phyloP scores from a whole-genome alignment of 2,329 filamentous ascomycete genomes.

The Aspergillus calidoustus region DNA sequence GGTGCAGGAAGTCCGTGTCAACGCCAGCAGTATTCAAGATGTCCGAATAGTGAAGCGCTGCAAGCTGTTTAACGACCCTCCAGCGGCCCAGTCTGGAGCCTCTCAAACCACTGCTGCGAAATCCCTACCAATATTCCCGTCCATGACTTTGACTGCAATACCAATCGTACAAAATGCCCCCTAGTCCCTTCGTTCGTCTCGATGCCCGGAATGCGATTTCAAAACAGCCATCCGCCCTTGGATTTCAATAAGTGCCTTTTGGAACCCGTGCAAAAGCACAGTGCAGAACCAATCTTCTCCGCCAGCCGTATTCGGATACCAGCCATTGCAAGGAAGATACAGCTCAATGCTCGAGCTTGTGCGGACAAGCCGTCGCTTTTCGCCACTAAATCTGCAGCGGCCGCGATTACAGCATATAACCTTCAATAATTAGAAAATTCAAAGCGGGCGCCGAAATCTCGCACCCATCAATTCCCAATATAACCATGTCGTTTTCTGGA shows the following conservation, averaged over 20 bases:
- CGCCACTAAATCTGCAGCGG: slow-evolving; percentile 29
- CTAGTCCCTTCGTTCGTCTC: slow-evolving; percentile 39
- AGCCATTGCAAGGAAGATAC: slow-evolving; percentile 51
- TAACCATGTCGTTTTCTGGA: slow-evolving; percentile 29
- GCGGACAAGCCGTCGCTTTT: not conserved
- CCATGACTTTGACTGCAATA: slow-evolving; percentile 55
- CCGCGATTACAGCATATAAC: slow-evolving; percentile 46
- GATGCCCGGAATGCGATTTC: slow-evolving; percentile 49
- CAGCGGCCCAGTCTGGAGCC: slow-evolving; percentile 44
- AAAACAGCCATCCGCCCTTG: slow-evolving; percentile 57
- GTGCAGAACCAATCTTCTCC: slow-evolving; percentile 56
- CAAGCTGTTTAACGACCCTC: slow-evolving; percentile 36
- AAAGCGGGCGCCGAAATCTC: slow-evolving; percentile 54
- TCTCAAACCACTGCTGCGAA: slow-evolving; percentile 49
- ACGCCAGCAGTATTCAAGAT: slow-evolving; percentile 47
- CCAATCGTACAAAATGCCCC: slow-evolving; percentile 45
- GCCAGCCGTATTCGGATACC: slow-evolving; percentile 50
- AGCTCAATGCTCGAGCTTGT: slow-evolving; percentile 36
- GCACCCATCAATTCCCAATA: slow-evolving; percentile 54
- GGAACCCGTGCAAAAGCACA: slow-evolving; percentile 47
- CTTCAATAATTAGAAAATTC: slow-evolving; percentile 40
- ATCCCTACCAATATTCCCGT: slow-evolving; percentile 51
- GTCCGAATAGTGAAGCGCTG: slow-evolving; percentile 38
- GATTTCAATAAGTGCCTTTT: slow-evolving; percentile 48
- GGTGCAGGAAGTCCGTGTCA: slow-evolving; percentile 36